A percentile compares a stretch with the other conserved stretches of the same genome.
phyloP scores from a whole-genome alignment of 1,139 yeast species.

The Pneumocystis canis region DNA sequence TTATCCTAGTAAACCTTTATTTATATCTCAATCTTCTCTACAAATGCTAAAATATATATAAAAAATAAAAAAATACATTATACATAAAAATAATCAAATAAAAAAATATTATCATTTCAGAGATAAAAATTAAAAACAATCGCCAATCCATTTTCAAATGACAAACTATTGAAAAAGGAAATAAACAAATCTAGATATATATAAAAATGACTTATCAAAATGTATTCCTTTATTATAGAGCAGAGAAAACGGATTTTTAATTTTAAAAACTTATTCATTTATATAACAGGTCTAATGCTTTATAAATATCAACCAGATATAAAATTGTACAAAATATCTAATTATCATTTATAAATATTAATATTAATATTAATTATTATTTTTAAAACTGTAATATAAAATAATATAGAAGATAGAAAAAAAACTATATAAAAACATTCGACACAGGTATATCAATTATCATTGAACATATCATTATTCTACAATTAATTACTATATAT shows the following conservation, averaged over 20 bases:
- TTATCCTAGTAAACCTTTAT: constrained; percentile 5
- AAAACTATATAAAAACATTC: background rate
- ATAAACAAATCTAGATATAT: background rate
- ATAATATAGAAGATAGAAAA: background rate
- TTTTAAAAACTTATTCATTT: background rate
- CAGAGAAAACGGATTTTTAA: background rate
- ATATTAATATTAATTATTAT: background rate
- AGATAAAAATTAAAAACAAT: constrained; percentile 3
- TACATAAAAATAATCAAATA: background rate
- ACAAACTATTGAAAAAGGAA: background rate
- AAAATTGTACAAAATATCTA: background rate
- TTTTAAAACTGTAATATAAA: background rate
- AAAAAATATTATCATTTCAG: constrained; percentile 5
- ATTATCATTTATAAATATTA: background rate
- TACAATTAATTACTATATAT: background rate
- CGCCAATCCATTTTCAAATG: constrained; percentile 8
- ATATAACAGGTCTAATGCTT: background rate
- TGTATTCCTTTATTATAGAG: background rate
- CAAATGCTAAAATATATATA: constrained; percentile 6
- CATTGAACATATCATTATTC: background rate
- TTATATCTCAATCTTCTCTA: constrained; percentile 14
- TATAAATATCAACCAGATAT: background rate
- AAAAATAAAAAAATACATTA: constrained; percentile 7
- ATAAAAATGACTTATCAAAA: background rate
- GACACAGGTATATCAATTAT: background rate